Evolutionary conservation across 1,284 basidiomycete species (phyloP), one percentile per base, ranked within the genome.

Genomic region (Ganoderma meredithae): DNA sequence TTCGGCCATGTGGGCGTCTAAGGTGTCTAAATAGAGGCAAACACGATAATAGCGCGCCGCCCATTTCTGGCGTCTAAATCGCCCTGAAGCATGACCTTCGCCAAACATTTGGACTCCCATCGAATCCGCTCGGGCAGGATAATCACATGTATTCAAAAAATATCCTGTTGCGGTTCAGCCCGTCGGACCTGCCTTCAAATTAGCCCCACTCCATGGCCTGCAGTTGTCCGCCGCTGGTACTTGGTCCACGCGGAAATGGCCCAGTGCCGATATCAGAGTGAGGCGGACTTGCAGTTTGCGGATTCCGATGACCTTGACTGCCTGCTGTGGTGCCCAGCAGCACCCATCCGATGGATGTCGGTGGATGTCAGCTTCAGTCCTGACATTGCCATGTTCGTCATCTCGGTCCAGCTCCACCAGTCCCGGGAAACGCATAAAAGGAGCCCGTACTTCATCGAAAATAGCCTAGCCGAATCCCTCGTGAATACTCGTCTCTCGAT

Each of bases 381-480:
- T 27, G 13, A 52, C 22, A 25, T 52, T 52, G 47, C 47, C 13
- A 8, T 15, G 27, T 55, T 33, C 27, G 52, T 33, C 27, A 19
- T 55, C 10, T 55, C 52, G 6, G 12, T 3, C 15, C 31, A n/a
- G 7, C 31, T 22, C 10, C 19, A 36, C 36, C 1, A 36, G 36
- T 31, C 31, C 31, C 36, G 10, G 36, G n/a, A 22, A 58, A 58
- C 55, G n/a, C 22, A 58, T 58, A 58, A 36, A 58, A 58, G 55
- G 19, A 39, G 33, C 55, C 6, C n/a, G 10, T 39, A 19, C 5
- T n/a, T n/a, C 31, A 10, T n/a, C 33, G 8, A 22, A 13, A 36
- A 22, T n/a, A 22, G 6, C 13, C 33, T 22, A 58, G 33, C 17
- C 31, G 7, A 17, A 33, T 53, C 27, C 52, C 27, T 15, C 17